phyloP scores from a whole-genome alignment of 2,329 filamentous ascomycete genomes.

The Periconia sp. region DNA sequence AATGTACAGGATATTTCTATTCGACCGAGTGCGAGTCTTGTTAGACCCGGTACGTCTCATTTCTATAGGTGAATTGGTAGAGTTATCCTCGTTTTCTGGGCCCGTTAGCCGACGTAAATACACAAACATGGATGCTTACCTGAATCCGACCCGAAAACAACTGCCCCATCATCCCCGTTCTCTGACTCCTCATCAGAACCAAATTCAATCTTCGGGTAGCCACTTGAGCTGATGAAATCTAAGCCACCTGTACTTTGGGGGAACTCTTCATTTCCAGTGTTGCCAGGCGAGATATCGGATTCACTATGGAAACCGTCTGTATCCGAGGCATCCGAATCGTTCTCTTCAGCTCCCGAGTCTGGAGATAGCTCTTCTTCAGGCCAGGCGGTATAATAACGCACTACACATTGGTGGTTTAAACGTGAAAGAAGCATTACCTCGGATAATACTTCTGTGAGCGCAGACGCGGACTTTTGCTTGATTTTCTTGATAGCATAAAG shows the following conservation, averaged over 20 bases:
- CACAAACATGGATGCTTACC: slow-evolving; percentile 17
- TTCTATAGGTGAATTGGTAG: slow-evolving; percentile 31
- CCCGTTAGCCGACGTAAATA: slow-evolving; percentile 8
- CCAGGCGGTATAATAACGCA: slow-evolving; percentile 96
- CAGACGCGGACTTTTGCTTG: slow-evolving; percentile 72
- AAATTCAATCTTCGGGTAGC: slow-evolving; percentile 76
- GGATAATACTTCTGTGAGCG: slow-evolving; percentile 77
- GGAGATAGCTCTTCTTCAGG: slow-evolving; percentile 68
- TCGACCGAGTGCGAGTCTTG: slow-evolving; percentile 52
- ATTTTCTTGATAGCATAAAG: slow-evolving; percentile 98
- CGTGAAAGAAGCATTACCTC: slow-evolving; percentile 89
- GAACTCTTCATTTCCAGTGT: slow-evolving; percentile 52
- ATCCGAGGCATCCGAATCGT: slow-evolving; percentile 31
- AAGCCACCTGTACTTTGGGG: slow-evolving; percentile 72
- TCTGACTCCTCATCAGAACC: slow-evolving; percentile 60
- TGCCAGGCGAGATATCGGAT: slow-evolving; percentile 28
- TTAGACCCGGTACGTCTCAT: slow-evolving; percentile 47
- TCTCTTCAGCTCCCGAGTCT: slow-evolving; percentile 42
- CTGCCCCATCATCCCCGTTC: slow-evolving; percentile 32
- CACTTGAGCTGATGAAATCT: slow-evolving; percentile 90
- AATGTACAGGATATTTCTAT: slow-evolving; percentile 83
- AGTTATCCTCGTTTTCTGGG: slow-evolving; percentile 51
- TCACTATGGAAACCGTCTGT: slow-evolving; percentile 27
- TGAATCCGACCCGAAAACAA: slow-evolving; percentile 44
- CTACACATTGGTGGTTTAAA: slow-evolving; percentile 83